Evolutionary conservation across 805 yeast species (phyloP), one percentile per base, ranked within the genome.

Genomic region (Starmerella stigmatis): DNA sequence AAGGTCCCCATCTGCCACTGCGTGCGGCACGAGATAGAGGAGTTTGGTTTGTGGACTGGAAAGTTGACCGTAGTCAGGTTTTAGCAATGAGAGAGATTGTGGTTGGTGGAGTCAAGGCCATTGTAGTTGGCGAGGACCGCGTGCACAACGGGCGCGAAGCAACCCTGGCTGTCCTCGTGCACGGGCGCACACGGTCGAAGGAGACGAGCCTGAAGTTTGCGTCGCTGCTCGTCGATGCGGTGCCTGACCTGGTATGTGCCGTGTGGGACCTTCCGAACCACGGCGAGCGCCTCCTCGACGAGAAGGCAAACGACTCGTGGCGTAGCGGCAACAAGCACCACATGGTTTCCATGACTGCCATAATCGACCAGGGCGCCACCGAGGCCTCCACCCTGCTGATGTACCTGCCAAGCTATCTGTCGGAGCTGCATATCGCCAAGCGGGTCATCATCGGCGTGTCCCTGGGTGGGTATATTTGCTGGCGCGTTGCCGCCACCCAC

Each of bases 191-290:
- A 12, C 64, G 65, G 2, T 59, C 64, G 45, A 62, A 69, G 57
- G 50, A 57, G 15, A 61, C 59, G 44, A 62, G 73, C 21, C 71
- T 67, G 49, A 53, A 62, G 3, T 50, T 71, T 25, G 76, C 75
- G 16, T 20, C 39, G 16, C 47, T 46, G 28, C 29, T 57, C 28
- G 17, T 37, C n/a, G 23, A 38, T 15, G 20, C 45, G 12, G 51
- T 53, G 13, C 51, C 55, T 12, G 39, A 52, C 32, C 38, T 49
- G 13, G 64, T 76, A 28, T 70, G 71, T 36, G 73, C 73, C 10
- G 64, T 74, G 0, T 73, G 72, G 50, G 82, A 77, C 53, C 56
- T 63, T 48, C 65, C 78, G 27, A 76, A 77, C 57, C 82, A 77
- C 54, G 81, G 83, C 3, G 61, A 61, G 19, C 62, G 82, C 28